Conservation (phyloP, 306 rosid species). For the Trichosanthes truncata region DNA sequence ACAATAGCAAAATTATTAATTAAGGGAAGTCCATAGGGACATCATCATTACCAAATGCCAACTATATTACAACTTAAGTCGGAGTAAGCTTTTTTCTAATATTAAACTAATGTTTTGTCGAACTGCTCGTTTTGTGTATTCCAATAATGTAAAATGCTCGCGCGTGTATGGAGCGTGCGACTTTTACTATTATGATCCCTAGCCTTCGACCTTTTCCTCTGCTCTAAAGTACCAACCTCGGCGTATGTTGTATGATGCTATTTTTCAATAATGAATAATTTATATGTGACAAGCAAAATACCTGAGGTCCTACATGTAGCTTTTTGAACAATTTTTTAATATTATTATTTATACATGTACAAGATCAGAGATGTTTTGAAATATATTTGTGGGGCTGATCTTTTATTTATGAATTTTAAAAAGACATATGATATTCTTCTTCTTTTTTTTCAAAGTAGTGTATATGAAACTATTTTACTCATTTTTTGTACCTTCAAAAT, state of each 20-base stretch:
- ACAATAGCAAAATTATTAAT: slow-evolving; percentile 58
- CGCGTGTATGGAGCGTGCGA: slow-evolving; percentile 45
- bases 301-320: neutral
- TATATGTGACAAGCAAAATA: neutral
- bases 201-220: neutral
- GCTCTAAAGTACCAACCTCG: neutral
- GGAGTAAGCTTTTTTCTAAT: neutral
- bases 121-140: neutral
- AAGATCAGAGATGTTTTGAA: neutral
- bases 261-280: neutral
- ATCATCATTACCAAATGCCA: slow-evolving; percentile 53
- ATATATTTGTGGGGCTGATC: neutral
- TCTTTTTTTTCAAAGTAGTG: neutral
- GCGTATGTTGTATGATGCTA: slow-evolving; percentile 6
- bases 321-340: neutral
- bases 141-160: slow-evolving; percentile 7
- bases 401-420: neutral
- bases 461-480: neutral
- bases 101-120: neutral
- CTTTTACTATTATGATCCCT: slow-evolving; percentile 25
- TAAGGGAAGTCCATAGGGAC: slow-evolving; percentile 40
- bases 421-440: neutral
- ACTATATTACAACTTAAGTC: slow-evolving; percentile 9
- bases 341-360: neutral
- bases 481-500: neutral